These are phyloP conservation scores for Antitrichia curtipendula DNA, from an alignment of 225 moss, liverwort and hornwort genomes.

Conservation along the genomic window DNA sequence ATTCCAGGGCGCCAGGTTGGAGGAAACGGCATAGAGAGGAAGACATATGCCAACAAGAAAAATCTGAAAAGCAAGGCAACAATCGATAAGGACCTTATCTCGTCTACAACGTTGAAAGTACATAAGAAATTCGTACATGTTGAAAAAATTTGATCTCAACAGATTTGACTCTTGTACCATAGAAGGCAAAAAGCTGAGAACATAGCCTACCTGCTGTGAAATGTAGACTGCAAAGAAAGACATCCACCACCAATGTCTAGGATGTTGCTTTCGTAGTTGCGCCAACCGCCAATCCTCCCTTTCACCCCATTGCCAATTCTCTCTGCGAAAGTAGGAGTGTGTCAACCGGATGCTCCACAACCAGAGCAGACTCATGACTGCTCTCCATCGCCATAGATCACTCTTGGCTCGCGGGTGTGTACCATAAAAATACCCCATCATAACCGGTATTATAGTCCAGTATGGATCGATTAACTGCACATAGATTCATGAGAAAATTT, in stretches of 20 bases:
- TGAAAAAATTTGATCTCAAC: background rate
- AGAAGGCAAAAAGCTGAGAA: background rate
- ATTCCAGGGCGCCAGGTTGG: slow-evolving; percentile 42
- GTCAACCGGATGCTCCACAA: slow-evolving; percentile 72
- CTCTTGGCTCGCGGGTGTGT: slow-evolving; percentile 46
- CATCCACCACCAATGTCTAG: slow-evolving; percentile 74
- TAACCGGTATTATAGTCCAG: slow-evolving; percentile 77
- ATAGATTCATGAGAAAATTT: background rate
- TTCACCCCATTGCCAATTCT: slow-evolving; percentile 84
- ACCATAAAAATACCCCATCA: slow-evolving; percentile 59
- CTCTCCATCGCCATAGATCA: slow-evolving; percentile 43
- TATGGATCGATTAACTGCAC: slow-evolving; percentile 63
- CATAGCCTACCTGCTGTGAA: slow-evolving; percentile 45
- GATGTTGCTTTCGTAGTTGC: slow-evolving; percentile 26
- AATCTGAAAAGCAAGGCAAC: slow-evolving; percentile 14
- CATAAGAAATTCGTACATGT: background rate
- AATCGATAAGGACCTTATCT: background rate
- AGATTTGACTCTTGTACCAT: background rate
- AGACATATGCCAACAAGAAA: slow-evolving; percentile 84
- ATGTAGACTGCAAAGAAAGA: slow-evolving; percentile 63
- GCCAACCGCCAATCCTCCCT: slow-evolving; percentile 85
- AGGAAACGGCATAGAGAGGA: slow-evolving; percentile 52
- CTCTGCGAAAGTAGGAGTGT: slow-evolving; percentile 74
- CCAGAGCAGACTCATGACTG: slow-evolving; percentile 54
- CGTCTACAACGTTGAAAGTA: background rate